A percentile compares a stretch with the other conserved stretches of the same genome.
Conservation (phyloP, 1,284 basidiomycete genomes). For the Ceratobasidium sp. region DNA sequence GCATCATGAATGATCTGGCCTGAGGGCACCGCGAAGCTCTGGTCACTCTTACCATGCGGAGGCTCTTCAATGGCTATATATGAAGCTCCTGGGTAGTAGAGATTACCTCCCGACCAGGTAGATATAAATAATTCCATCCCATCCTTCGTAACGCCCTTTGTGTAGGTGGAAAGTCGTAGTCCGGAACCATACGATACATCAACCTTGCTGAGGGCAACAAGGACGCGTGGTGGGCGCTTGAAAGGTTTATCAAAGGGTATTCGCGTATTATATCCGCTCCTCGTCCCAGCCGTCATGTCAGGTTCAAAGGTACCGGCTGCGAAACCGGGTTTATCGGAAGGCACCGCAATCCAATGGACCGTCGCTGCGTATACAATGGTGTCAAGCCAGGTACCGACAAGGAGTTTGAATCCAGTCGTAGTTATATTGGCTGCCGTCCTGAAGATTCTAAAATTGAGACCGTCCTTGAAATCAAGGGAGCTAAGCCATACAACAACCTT, state of each 20-base stretch:
- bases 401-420: slow-evolving; percentile 32
- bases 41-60: too few species aligned
- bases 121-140: slow-evolving; percentile 30
- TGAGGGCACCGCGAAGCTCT: too few species aligned
- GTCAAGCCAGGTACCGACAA: slow-evolving; percentile 34
- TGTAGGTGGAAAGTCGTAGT: not conserved
- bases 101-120: slow-evolving; percentile 25
- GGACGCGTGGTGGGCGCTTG: slow-evolving; percentile 13
- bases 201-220: slow-evolving; percentile 16
- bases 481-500: slow-evolving; percentile 34
- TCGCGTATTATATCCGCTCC: not conserved
- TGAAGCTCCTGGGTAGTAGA: slow-evolving; percentile 12
- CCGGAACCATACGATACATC: not conserved
- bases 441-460: slow-evolving; percentile 16
- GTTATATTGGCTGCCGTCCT: slow-evolving; percentile 13
- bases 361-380: slow-evolving; percentile 15
- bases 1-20: too few species aligned
- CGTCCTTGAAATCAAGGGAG: slow-evolving; percentile 4
- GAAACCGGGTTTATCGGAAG: slow-evolving; percentile 22
- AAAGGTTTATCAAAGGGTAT: slow-evolving; percentile 15
- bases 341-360: slow-evolving; percentile 38
- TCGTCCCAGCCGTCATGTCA: not conserved
- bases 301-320: slow-evolving; percentile 17
- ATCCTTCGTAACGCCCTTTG: not conserved
- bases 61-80: slow-evolving; percentile 14